Base-by-base conservation (phyloP, 352 stramenopile genomes). In the Phytopythium cucurbitacearum region DNA sequence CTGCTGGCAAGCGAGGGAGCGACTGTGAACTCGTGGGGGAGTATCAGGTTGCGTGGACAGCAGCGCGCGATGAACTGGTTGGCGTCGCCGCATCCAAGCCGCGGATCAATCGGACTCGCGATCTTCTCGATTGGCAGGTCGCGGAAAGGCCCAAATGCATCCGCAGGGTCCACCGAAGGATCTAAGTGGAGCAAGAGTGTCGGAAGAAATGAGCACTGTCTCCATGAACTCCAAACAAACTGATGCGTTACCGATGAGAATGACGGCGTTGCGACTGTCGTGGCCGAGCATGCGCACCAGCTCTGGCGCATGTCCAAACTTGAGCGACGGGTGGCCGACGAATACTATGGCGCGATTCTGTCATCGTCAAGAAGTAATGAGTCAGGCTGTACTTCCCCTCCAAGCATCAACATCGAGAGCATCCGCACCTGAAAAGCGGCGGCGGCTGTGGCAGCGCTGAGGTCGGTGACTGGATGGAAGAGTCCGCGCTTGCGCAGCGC, bases 31-130 rank as follows among this genome's bases (percentile, higher is more conserved):
- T 92, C 83, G 32, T 73, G 55, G 0, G 85, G 80, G 0, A 92
- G 57, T 44, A 95, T 71, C 5, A 95, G 57, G 33, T 71, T 87
- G 5, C 78, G 73, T 6, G 85, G 85, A 10, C 65, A 76, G 51
- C 85, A 95, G 4, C 85, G 79, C 2, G 83, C 75, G 40, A 95
- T 87, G 34, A 95, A 84, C 59, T 91, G 85, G 56, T 95, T 95
- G 28, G 78, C 85, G 47, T 95, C 84, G 1, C 85, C 85, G 53
- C 85, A 95, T 52, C 76, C 89, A 52, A 95, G 64, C 6, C 82
- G 71, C 13, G 81, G 73, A 37, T 95, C 85, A 35, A 95, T 91
- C 9, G 79, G 76, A 21, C 79, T 89, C 34, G 64, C 56, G 64
- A 92, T 86, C 42, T 91, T 89, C 48, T 95, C 82, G 37, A 95